A percentile compares a stretch with the other conserved stretches of the same genome.
Conservation (phyloP, 306 rosid species). For the Quercus robur region DNA sequence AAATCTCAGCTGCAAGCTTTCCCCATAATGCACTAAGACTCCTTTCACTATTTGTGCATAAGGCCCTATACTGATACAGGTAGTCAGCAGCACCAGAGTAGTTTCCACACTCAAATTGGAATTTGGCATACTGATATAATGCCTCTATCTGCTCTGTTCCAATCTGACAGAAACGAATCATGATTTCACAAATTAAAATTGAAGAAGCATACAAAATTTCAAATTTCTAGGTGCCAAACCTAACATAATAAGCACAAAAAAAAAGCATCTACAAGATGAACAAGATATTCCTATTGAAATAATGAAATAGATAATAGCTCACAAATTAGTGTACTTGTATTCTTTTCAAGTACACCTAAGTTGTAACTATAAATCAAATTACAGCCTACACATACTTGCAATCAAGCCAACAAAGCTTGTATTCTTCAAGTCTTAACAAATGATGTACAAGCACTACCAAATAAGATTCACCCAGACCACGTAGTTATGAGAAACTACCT, state of each 20-base stretch:
- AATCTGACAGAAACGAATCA: constrained; percentile 46
- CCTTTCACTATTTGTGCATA: constrained; percentile 91
- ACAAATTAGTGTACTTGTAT: not conserved
- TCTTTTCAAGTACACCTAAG: not conserved
- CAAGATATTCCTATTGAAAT: not conserved
- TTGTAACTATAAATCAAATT: not conserved
- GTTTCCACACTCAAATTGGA: constrained; percentile 97
- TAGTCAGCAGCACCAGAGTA: constrained; percentile 98
- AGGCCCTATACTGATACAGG: constrained; percentile 87
- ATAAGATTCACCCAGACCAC: no score
- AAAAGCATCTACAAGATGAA: not conserved
- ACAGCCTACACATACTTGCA: not conserved
- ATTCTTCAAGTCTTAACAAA: not conserved
- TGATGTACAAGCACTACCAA: not conserved
- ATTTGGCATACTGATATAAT: constrained; percentile 90
- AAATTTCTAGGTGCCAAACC: not conserved
- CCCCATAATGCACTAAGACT: constrained; percentile 96
- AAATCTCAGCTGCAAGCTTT: constrained; percentile 90
- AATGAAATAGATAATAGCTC: not conserved
- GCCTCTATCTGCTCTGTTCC: constrained; percentile 91
- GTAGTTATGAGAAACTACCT: not conserved
- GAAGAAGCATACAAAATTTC: not conserved
- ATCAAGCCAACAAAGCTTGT: not conserved
- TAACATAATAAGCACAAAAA: not conserved
- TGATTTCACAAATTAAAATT: constrained; percentile 5